Evolutionary conservation across 768 basidiomycete genomes (phyloP), one percentile per base, ranked within the genome.

Genomic region (Lactarius evosmus): DNA sequence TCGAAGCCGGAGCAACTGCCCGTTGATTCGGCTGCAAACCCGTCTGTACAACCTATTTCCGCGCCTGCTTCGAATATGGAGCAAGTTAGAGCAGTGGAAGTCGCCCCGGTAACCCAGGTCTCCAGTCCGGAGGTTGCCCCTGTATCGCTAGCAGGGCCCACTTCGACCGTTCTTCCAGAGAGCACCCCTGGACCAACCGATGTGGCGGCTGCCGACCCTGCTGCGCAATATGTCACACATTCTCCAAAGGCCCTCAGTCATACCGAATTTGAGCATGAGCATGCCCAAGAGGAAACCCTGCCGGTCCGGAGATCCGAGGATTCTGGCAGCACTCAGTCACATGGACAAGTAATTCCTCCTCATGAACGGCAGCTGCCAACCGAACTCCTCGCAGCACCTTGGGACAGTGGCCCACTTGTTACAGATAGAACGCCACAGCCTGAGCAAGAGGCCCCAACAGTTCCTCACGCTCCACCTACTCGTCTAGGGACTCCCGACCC

Each of bases 231-330:
- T 50, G 22, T 61, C 38, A 32, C 67, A 50, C 52, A 56, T 7
- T 49, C 70, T 63, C 63, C 72, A 58, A 46, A 73, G 69, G 59
- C 69, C 1, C 61, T 68, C 34, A 57, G 65, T 30, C 67, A 63
- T 49, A 56, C 71, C 36, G 58, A 67, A 16, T 54, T 68, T 11
- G 58, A 34, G 49, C 59, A 50, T 32, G 56, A 46, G 22, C 22
- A 46, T 9, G 44, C 44, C 22, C 44, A 46, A 40, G 54, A 65
- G 38, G 69, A 69, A 46, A 40, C 68, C 27, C 65, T 68, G 19
- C 65, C 72, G 12, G 63, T 59, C n/a, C 59, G 55, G 25, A 59
- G 25, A 40, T 65, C 60, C 49, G 64, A 65, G 33, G 64, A 65
- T 56, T 61, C 59, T 12, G 49, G 55, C 25, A 65, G 64, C 25